phyloP scores from a whole-genome alignment of 2,329 filamentous ascomycete genomes.

The Cercospora nicotianae region DNA sequence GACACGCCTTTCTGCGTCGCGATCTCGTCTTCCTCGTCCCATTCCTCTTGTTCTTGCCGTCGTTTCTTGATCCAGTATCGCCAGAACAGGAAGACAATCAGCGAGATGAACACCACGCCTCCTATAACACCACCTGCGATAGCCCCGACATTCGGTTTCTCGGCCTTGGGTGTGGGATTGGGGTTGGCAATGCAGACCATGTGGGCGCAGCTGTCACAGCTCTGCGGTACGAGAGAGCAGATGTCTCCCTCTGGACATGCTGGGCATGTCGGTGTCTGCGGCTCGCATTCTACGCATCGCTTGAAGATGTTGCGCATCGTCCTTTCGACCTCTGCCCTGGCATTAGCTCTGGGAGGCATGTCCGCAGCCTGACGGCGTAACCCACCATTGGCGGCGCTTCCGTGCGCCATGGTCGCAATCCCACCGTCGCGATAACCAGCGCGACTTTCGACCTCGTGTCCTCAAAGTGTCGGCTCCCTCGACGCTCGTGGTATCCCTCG shows the following conservation, averaged over 20 bases:
- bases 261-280: conserved; percentile 58
- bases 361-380: background rate
- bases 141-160: conserved; percentile 69
- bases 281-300: conserved; percentile 60
- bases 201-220: conserved; percentile 61
- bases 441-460: background rate
- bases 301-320: conserved; percentile 50
- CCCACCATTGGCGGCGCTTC: conserved; percentile 10
- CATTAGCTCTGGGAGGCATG: conserved; percentile 1
- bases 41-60: conserved; percentile 59
- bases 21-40: conserved; percentile 57
- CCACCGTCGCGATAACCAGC: background rate
- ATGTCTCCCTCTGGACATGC: conserved; percentile 55
- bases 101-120: conserved; percentile 72
- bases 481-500: background rate
- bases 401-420: conserved; percentile 10
- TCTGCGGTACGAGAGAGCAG: conserved; percentile 60
- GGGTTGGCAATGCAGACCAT: conserved; percentile 56
- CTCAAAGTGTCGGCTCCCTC: background rate
- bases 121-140: conserved; percentile 92
- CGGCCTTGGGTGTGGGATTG: conserved; percentile 37
- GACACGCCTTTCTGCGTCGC: conserved; percentile 54
- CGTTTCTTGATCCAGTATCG: conserved; percentile 81
- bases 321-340: conserved; percentile 24
- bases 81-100: conserved; percentile 79